phyloP scores from a whole-genome alignment of 2,329 filamentous ascomycete species.

The Aspergillus nomiae region DNA sequence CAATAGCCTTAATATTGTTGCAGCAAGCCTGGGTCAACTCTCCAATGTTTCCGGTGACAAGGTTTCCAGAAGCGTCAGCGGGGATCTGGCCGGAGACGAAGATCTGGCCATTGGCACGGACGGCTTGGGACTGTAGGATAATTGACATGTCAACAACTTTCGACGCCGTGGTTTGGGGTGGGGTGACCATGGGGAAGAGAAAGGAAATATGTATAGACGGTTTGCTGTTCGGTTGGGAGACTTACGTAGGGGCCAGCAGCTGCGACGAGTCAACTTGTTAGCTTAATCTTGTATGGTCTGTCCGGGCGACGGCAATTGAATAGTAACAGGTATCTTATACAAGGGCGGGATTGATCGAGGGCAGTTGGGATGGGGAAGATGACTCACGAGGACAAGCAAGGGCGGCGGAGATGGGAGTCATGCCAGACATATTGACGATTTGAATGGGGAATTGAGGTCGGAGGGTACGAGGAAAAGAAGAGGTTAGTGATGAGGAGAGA shows the following conservation, averaged over 20 bases:
- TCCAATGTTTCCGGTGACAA: constrained; percentile 65
- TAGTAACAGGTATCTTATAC: background rate
- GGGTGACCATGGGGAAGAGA: background rate
- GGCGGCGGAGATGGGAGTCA: constrained; percentile 43
- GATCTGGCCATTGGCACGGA: constrained; percentile 68
- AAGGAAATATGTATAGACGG: background rate
- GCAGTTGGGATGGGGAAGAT: background rate
- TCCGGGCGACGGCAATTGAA: background rate
- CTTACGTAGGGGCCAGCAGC: constrained; percentile 49
- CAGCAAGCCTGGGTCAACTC: constrained; percentile 72
- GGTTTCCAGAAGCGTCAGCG: constrained; percentile 60
- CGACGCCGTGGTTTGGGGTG: background rate
- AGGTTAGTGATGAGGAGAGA: constrained; percentile 13
- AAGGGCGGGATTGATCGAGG: background rate
- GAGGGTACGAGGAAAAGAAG: constrained; percentile 11
- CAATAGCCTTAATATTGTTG: constrained; percentile 80
- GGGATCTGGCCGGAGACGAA: constrained; percentile 79
- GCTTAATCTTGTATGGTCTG: background rate
- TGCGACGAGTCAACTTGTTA: constrained; percentile 18
- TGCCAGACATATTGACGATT: constrained; percentile 38
- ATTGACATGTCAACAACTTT: background rate
- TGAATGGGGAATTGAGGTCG: constrained; percentile 14
- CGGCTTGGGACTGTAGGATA: constrained; percentile 55
- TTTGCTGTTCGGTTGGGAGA: constrained; percentile 5
- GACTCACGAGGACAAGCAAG: constrained; percentile 50